Percentiles rank a stretch among this genome's conserved stretches.
Evolutionary conservation across 2,329 filamentous ascomycete genomes (phyloP).

Genomic region (Colletotrichum paranaense): DNA sequence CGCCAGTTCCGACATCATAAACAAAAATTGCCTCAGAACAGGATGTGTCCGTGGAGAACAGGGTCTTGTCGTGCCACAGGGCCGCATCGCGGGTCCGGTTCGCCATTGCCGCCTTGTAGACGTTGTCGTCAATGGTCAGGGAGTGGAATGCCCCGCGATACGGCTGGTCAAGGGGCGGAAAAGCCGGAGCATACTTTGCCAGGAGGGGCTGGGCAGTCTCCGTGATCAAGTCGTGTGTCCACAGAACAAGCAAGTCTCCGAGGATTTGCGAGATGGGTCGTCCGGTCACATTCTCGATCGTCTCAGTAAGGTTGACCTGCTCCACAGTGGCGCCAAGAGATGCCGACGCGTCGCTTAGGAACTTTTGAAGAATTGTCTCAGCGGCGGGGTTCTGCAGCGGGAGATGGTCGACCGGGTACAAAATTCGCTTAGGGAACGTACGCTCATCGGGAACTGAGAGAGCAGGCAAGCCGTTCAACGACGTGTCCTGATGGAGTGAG

Average conservation of each 20-base stretch:
- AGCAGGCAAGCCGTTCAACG: slow-evolving; percentile 49
- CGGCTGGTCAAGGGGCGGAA: neutral
- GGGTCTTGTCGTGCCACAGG: slow-evolving; percentile 49
- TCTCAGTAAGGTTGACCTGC: slow-evolving; percentile 50
- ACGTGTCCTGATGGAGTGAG: slow-evolving; percentile 45
- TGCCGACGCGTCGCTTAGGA: slow-evolving; percentile 47
- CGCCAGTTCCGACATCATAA: slow-evolving; percentile 55
- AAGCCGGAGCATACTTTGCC: neutral
- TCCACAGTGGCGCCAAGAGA: slow-evolving; percentile 51
- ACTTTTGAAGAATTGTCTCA: slow-evolving; percentile 48
- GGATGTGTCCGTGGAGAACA: slow-evolving; percentile 48
- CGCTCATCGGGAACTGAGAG: slow-evolving; percentile 47
- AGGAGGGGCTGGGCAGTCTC: neutral
- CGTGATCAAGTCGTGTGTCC: slow-evolving; percentile 18
- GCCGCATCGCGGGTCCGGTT: neutral
- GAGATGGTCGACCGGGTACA: slow-evolving; percentile 53
- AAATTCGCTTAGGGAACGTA: slow-evolving; percentile 49
- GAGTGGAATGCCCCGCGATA: slow-evolving; percentile 28
- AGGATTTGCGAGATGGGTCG: neutral
- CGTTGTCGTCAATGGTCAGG: slow-evolving; percentile 36
- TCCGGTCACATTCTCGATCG: neutral
- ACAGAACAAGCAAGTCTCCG: neutral
- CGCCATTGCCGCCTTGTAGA: neutral
- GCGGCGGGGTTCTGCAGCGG: slow-evolving; percentile 52
- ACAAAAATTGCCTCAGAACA: slow-evolving; percentile 54